Percentiles rank a stretch among this genome's conserved stretches.
These are phyloP conservation scores for Mortierella polycephala DNA, from an alignment of 371 early-diverging fungal species.

Conservation along the genomic window DNA sequence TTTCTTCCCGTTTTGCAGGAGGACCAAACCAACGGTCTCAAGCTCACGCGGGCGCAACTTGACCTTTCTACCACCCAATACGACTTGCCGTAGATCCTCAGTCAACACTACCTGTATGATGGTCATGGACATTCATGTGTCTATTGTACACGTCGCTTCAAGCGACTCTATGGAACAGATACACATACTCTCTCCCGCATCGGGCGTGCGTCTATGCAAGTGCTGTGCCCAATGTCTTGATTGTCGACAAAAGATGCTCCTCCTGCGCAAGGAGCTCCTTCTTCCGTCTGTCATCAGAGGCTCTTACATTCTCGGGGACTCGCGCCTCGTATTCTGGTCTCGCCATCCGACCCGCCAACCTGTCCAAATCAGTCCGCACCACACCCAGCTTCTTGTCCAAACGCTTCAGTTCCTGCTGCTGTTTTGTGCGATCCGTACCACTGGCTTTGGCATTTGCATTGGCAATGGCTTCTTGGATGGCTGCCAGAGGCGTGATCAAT, in stretches of 20 bases:
- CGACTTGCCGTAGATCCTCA: too few relatives aligned
- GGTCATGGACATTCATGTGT: not conserved
- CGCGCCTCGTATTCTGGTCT: conserved; percentile 32
- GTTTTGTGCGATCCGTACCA: conserved; percentile 10
- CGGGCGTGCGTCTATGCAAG: conserved; percentile 5
- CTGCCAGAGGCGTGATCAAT: conserved; percentile 30
- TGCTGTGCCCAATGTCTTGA: conserved; percentile 16
- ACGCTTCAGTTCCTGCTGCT: conserved; percentile 37
- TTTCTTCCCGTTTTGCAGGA: too few relatives aligned
- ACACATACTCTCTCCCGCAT: not conserved
- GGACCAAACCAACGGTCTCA: too few relatives aligned
- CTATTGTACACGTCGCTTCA: not conserved
- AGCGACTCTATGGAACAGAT: not conserved
- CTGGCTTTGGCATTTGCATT: not conserved
- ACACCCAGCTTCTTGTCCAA: conserved; percentile 30
- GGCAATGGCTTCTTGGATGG: conserved; percentile 31
- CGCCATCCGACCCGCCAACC: conserved; percentile 16
- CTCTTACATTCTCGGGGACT: conserved; percentile 30
- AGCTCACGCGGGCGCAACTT: too few relatives aligned
- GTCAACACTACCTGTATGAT: too few relatives aligned
- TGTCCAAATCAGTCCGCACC: conserved; percentile 26
- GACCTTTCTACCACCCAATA: too few relatives aligned
- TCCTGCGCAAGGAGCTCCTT: conserved; percentile 32
- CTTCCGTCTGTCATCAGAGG: conserved; percentile 26
- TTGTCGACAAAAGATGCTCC: conserved; percentile 25